Evolutionary conservation across 108 stramenopile species (phyloP).

Genomic region (Mayamaea pseudoterrestris): DNA sequence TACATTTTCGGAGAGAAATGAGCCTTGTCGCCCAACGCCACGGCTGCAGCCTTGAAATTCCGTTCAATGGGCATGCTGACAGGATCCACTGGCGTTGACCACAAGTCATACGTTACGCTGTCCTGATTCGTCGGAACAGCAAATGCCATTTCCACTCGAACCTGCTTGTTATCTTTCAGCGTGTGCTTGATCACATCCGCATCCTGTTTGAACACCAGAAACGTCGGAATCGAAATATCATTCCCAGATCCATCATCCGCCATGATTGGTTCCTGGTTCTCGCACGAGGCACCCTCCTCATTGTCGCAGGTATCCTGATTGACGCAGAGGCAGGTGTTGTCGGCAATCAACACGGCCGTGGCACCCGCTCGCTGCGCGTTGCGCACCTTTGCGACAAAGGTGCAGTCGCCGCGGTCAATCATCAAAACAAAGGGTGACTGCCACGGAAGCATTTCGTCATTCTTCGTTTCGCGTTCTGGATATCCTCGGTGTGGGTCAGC

Average conservation of each 20-base stretch:
- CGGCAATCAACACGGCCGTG: constrained; percentile 84
- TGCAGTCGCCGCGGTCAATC: constrained; percentile 86
- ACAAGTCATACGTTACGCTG: constrained; percentile 87
- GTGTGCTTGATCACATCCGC: constrained; percentile 60
- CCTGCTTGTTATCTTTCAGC: constrained; percentile 36
- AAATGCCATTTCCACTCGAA: constrained; percentile 88
- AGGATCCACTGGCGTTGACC: constrained; percentile 73
- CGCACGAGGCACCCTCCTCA: constrained; percentile 32
- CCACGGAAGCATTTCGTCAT: constrained; percentile 52
- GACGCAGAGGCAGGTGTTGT: constrained; percentile 79
- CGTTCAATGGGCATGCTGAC: constrained; percentile 47
- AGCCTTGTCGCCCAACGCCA: constrained; percentile 58
- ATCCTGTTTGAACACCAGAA: constrained; percentile 80
- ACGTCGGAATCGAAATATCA: constrained; percentile 87
- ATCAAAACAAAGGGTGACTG: constrained; percentile 80
- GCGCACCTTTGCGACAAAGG: constrained; percentile 87
- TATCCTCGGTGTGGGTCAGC: constrained; percentile 47
- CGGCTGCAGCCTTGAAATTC: constrained; percentile 50
- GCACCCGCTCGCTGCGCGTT: constrained; percentile 87
- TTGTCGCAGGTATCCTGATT: constrained; percentile 22
- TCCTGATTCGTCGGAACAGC: constrained; percentile 73
- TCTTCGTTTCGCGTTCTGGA: constrained; percentile 37
- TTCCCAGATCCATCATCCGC: constrained; percentile 91
- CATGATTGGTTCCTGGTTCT: constrained; percentile 86
- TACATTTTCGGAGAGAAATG: constrained; percentile 87